Evolutionary conservation across 495 filamentous ascomycete species (phyloP).

Genomic region (Penicillium parvum): DNA sequence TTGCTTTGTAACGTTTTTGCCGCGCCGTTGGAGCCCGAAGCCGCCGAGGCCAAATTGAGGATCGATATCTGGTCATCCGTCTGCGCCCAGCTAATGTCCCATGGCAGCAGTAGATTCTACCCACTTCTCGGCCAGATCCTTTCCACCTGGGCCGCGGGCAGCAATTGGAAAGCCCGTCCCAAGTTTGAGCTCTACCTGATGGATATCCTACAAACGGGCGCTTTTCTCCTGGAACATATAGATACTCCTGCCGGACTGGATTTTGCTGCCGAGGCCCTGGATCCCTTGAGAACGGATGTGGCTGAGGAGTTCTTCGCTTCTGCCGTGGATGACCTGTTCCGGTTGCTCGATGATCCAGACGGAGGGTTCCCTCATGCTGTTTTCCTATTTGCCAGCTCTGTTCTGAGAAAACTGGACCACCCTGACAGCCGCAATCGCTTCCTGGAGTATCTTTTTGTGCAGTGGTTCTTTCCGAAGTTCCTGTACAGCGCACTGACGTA

Average conservation of each 20-base stretch:
- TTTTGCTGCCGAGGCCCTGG: slow-evolving; percentile 45
- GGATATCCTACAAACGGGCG: slow-evolving; percentile 86
- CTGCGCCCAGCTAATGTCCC: slow-evolving; percentile 66
- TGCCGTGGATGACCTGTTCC: slow-evolving; percentile 78
- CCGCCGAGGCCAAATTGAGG: slow-evolving; percentile 72
- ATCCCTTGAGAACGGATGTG: slow-evolving; percentile 69
- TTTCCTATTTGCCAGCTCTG: slow-evolving; percentile 74
- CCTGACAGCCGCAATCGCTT: slow-evolving; percentile 66
- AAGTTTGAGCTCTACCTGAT: slow-evolving; percentile 92
- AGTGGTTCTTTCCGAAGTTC: slow-evolving; percentile 90
- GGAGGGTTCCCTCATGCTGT: slow-evolving; percentile 83
- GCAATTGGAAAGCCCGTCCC: slow-evolving; percentile 81
- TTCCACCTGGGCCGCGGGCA: slow-evolving; percentile 78
- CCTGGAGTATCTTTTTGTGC: slow-evolving; percentile 73
- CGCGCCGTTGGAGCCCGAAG: slow-evolving; percentile 60
- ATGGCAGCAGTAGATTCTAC: slow-evolving; percentile 40
- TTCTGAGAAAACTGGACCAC: slow-evolving; percentile 69
- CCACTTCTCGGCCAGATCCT: slow-evolving; percentile 49
- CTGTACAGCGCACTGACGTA: slow-evolving; percentile 79
- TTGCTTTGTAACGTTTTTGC: slow-evolving; percentile 87
- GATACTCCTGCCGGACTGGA: slow-evolving; percentile 44
- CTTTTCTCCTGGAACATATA: slow-evolving; percentile 83
- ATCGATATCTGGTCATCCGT: slow-evolving; percentile 82
- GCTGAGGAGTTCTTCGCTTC: slow-evolving; percentile 87
- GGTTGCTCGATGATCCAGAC: slow-evolving; percentile 70